Conservation (phyloP, 257 asterid species). For the Plantago elongata region DNA sequence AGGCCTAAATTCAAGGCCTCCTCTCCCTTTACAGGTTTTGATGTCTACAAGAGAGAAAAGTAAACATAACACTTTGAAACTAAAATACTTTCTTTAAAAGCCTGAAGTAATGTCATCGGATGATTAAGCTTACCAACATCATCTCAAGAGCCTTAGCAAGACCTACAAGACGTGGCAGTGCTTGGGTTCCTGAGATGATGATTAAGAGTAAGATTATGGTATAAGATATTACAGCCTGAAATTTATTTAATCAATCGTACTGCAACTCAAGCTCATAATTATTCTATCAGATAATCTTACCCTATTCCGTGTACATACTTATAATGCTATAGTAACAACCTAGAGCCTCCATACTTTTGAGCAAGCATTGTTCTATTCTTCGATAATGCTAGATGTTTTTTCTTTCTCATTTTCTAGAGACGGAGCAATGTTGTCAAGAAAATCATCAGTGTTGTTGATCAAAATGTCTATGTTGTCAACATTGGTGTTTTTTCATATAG, state of each 20-base stretch:
- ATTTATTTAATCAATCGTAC: background rate
- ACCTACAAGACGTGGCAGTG: constrained; percentile 98
- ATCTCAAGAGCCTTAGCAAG: constrained; percentile 90
- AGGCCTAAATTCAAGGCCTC: constrained; percentile 89
- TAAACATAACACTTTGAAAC: background rate
- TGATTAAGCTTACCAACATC: constrained; percentile 69
- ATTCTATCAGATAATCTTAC: too few species aligned
- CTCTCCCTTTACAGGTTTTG: constrained; percentile 82
- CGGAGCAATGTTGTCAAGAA: too few species aligned
- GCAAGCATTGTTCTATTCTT: too few species aligned
- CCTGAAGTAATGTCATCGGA: constrained; percentile 10
- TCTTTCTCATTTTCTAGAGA: too few species aligned
- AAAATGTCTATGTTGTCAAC: too few species aligned
- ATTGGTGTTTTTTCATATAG: too few species aligned
- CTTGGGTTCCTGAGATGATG: constrained; percentile 76
- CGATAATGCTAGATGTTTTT: too few species aligned
- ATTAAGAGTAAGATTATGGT: background rate
- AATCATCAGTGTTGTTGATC: too few species aligned
- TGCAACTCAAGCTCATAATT: too few species aligned
- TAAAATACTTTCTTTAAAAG: constrained; percentile 1
- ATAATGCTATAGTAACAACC: too few species aligned
- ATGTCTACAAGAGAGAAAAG: constrained; percentile 45
- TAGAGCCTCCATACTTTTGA: too few species aligned
- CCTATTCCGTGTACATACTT: too few species aligned
- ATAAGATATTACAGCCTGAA: background rate